A percentile compares a stretch with the other conserved stretches of the same genome.
Evolutionary conservation across 768 basidiomycete species (phyloP).

Genomic region (Termitomyces sp.): DNA sequence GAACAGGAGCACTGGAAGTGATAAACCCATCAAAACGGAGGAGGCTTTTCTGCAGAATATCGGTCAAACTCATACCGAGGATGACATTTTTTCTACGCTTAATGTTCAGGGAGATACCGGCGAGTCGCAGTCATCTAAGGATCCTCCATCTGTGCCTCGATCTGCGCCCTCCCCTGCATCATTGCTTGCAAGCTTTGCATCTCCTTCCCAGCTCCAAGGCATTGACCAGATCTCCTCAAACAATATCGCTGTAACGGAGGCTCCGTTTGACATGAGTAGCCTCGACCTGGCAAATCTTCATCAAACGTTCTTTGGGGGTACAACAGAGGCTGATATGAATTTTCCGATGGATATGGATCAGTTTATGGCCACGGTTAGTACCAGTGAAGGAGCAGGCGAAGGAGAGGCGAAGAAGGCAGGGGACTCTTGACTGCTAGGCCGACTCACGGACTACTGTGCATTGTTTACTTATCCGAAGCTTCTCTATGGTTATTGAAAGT

Average conservation of each 20-base stretch:
- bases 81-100: constrained; percentile 35
- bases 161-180: constrained; percentile 39
- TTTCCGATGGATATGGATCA: constrained; percentile 54
- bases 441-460: not conserved
- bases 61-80: constrained; percentile 18
- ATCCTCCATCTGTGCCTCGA: constrained; percentile 16
- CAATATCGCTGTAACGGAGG: constrained; percentile 19
- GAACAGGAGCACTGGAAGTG: constrained; percentile 7
- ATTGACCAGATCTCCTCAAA: constrained; percentile 22
- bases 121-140: constrained; percentile 15
- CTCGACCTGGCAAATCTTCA: constrained; percentile 47
- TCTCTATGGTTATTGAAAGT: not conserved
- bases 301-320: constrained; percentile 40
- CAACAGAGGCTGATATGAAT: constrained; percentile 39
- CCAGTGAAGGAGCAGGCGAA: constrained; percentile 20
- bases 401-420: constrained; percentile 6
- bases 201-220: constrained; percentile 28
- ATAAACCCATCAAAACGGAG: constrained; percentile 25
- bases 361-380: constrained; percentile 41
- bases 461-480: not conserved
- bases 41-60: constrained; percentile 36
- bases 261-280: constrained; percentile 47
- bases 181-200: constrained; percentile 44
- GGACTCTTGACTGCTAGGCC: constrained; percentile 3
- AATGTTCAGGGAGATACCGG: constrained; percentile 20